Percentiles rank a stretch among this genome's conserved stretches.
Conservation (phyloP, 345 rosid genomes). For the Cardiospermum halicacabum region DNA sequence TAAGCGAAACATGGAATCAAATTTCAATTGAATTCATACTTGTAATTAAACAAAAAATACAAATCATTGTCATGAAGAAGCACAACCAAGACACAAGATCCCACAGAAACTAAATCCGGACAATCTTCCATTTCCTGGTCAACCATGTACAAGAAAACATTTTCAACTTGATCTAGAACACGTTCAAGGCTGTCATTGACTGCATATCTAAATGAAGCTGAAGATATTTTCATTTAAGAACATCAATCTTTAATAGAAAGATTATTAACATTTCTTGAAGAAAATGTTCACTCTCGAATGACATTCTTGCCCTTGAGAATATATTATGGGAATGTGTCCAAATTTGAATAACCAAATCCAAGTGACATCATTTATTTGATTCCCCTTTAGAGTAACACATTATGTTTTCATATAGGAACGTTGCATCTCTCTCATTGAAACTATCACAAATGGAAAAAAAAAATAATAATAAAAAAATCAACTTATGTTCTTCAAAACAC, state of each 20-base stretch:
- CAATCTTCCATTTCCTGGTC: conserved; percentile 99
- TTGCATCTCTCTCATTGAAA: conserved; percentile 95
- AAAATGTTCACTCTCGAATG: conserved; percentile 9
- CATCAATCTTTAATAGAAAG: conserved; percentile 9
- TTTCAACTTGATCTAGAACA: conserved; percentile 78
- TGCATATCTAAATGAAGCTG: conserved; percentile 52
- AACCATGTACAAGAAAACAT: conserved; percentile 80
- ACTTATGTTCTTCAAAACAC: conserved; percentile 93
- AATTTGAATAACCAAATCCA: conserved; percentile 19
- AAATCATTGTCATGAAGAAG: conserved; percentile 74
- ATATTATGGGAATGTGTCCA: conserved; percentile 21
- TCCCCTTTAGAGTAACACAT: conserved; percentile 47
- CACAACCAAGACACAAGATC: conserved; percentile 85
- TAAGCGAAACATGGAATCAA: no score
- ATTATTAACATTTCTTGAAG: conserved; percentile 3
- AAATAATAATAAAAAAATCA: no score
- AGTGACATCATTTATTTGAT: conserved; percentile 39
- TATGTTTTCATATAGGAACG: conserved; percentile 79
- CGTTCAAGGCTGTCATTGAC: conserved; percentile 73
- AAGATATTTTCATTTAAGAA: conserved; percentile 24
- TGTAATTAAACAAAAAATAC: no score
- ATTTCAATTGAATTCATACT: no score
- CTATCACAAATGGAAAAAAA: conserved; percentile 92
- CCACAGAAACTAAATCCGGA: conserved; percentile 92
- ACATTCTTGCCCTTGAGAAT: conserved; percentile 17